Evolutionary conservation across 495 filamentous ascomycete genomes (phyloP), one percentile per base, ranked within the genome.

Genomic region (Trichoderma parareesei): DNA sequence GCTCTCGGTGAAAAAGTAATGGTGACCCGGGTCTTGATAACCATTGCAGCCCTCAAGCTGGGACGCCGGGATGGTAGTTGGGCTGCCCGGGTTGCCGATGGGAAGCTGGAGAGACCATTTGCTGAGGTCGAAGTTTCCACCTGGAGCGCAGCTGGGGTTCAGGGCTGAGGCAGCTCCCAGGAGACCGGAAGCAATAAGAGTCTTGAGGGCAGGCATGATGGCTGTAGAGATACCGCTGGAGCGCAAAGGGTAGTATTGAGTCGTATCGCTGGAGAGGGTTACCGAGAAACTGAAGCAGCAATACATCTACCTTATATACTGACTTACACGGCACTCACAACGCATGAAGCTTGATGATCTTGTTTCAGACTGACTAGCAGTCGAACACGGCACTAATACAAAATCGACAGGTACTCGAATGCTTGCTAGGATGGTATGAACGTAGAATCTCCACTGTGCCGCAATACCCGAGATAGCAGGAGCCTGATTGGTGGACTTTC

Each of bases 1-100:
- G 41, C 60, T 65, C 53, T 71, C 68, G n/a, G 73, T 76, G 71
- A 69, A 77, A 69, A 79, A 79, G 67, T 74, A 72, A 13, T 73
- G 37, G 68, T 76, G 49, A 33, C 49, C 49, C 6, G 49, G 49
- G n/a, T 57, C 66, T 62, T 74, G 69, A 48, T 69, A 77, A 10
- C 74, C 76, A 57, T 46, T 18, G 67, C 76, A 78, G 66, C 75
- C 73, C 40, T 63, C 38, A 8, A 79, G 71, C 43, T 70, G 44
- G 40, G 66, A 65, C 49, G 66, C 38, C n/a, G 69, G 46, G 53
- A 77, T 71, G 9, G 67, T 72, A 33, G 66, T 64, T 33, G 74
- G 70, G 10, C 63, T 59, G 48, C 75, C 76, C 1, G 65, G 48
- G 27, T 6, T 64, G 33, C 75, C 76, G 37, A 69, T 75, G 13